Conservation (phyloP, 148 eudicot species). For the Silene uniflora region DNA sequence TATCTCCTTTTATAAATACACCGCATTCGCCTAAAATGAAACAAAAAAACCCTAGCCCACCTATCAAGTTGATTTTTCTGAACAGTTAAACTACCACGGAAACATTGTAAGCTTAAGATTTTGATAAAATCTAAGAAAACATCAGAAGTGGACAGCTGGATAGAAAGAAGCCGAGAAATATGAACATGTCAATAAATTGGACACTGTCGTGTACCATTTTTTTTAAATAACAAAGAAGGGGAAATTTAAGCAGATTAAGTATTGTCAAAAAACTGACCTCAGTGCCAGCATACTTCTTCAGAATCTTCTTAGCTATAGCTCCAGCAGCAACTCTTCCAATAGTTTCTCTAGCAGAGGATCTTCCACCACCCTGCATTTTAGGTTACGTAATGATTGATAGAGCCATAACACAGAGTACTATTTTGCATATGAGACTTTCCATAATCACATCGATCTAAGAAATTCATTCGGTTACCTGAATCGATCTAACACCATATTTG, state of each 20-base stretch:
- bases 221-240: not conserved
- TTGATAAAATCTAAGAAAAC: not conserved
- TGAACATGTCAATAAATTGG: not conserved
- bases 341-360: slow-evolving; percentile 99
- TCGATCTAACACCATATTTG: slow-evolving; percentile 93
- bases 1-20: too few species aligned
- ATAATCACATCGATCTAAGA: slow-evolving; percentile 11
- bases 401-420: not conserved
- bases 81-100: not conserved
- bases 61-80: not conserved
- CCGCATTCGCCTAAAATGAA: too few species aligned
- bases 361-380: slow-evolving; percentile 82
- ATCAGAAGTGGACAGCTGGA: not conserved
- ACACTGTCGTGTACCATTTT: not conserved
- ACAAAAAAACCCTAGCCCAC: not conserved
- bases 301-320: slow-evolving; percentile 90
- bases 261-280: slow-evolving; percentile 50
- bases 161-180: not conserved
- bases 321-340: slow-evolving; percentile 99
- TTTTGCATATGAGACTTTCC: not conserved
- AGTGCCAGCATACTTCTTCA: slow-evolving; percentile 65
- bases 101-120: not conserved
- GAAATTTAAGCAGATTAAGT: not conserved
- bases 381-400: not conserved
- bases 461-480: slow-evolving; percentile 50